A percentile compares a stretch with the other conserved stretches of the same genome.
Conservation (phyloP, 257 asterid species). For the Verbascum thapsus region DNA sequence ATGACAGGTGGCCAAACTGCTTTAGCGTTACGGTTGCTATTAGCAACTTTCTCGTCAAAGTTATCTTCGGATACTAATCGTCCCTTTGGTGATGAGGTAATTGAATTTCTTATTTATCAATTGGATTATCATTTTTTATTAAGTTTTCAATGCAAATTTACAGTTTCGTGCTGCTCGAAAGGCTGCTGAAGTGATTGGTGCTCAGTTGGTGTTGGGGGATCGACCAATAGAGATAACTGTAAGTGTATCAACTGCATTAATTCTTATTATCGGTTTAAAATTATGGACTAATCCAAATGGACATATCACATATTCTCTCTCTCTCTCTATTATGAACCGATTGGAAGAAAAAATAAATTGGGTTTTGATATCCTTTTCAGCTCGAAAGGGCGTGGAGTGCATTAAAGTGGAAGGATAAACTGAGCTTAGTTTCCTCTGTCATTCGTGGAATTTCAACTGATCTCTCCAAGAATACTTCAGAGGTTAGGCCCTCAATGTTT, state of each 20-base stretch:
- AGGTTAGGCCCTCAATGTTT: conserved; percentile 43
- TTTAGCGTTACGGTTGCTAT: conserved; percentile 69
- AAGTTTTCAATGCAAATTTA: conserved; percentile 16
- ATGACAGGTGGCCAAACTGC: conserved; percentile 87
- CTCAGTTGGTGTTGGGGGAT: conserved; percentile 89
- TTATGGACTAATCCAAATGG: conserved; percentile 9
- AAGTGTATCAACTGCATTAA: too few relatives aligned
- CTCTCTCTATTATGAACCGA: too few relatives aligned
- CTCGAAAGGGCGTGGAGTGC: conserved; percentile 93
- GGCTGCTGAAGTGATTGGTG: conserved; percentile 84
- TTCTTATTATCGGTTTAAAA: conserved; percentile 2
- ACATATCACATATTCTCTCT: neutral
- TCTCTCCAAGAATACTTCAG: conserved; percentile 41
- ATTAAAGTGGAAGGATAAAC: conserved; percentile 74
- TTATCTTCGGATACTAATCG: conserved; percentile 71
- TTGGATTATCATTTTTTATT: neutral
- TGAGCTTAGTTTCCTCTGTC: conserved; percentile 57
- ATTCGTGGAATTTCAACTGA: conserved; percentile 67
- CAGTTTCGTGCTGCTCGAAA: conserved; percentile 94
- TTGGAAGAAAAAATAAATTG: conserved; percentile 9
- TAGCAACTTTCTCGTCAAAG: conserved; percentile 85
- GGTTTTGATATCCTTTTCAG: conserved; percentile 42
- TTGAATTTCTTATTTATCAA: neutral
- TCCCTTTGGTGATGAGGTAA: conserved; percentile 89
- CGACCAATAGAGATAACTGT: conserved; percentile 94